phyloP scores from a whole-genome alignment of 495 filamentous ascomycete species.

The Usnea hakonensis region DNA sequence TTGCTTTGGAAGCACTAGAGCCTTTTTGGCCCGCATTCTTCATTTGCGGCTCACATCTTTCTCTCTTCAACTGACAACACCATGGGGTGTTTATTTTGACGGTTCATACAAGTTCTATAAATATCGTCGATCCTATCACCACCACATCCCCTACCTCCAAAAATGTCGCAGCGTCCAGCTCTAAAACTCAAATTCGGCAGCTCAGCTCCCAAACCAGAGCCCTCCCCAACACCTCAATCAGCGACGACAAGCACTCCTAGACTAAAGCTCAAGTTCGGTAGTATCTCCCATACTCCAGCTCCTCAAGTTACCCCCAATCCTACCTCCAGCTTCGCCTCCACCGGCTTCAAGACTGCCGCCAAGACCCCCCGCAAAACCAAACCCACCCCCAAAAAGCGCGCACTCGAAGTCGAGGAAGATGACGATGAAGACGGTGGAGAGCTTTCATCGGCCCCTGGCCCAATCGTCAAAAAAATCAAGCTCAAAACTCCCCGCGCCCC shows the following conservation, averaged over 20 bases:
- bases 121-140: neutral
- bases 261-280: conserved; percentile 46
- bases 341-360: conserved; percentile 19
- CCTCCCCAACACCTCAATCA: conserved; percentile 29
- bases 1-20: neutral
- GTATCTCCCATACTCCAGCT: conserved; percentile 28
- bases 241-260: conserved; percentile 33
- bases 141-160: neutral
- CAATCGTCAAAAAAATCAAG: conserved; percentile 42
- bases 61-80: neutral
- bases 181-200: conserved; percentile 47
- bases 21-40: neutral
- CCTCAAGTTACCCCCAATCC: conserved; percentile 20
- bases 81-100: neutral
- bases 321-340: conserved; percentile 9
- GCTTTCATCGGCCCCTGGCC: neutral
- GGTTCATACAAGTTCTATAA: too few relatives aligned
- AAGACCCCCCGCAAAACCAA: conserved; percentile 32
- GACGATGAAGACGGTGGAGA: conserved; percentile 17
- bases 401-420: conserved; percentile 16
- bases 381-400: conserved; percentile 29
- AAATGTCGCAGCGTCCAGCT: conserved; percentile 40
- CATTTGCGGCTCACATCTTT: neutral
- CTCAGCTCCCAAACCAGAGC: conserved; percentile 26
- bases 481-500: conserved; percentile 30